phyloP scores from a whole-genome alignment of 345 rosid genomes.

The Salix exigua region DNA sequence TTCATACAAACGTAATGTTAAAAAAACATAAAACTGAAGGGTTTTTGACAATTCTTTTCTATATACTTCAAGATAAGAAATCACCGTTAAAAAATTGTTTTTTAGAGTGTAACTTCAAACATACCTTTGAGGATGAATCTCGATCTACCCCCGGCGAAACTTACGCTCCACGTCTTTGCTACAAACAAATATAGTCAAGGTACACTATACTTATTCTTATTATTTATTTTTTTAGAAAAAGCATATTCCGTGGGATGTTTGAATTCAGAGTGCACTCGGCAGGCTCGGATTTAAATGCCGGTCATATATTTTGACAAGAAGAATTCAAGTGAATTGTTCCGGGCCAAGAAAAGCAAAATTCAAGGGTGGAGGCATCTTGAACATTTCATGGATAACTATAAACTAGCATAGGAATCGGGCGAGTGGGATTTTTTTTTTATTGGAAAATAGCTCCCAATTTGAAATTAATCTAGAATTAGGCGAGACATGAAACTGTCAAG shows the following conservation, averaged over 20 bases:
- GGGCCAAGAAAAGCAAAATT: not conserved
- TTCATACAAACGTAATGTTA: not conserved
- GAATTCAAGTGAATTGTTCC: not conserved
- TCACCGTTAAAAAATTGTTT: not conserved
- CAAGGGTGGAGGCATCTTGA: not conserved
- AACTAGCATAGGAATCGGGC: not conserved
- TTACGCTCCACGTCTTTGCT: not conserved
- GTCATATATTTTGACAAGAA: not conserved
- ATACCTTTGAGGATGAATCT: not conserved
- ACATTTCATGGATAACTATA: not conserved
- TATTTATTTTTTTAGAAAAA: not conserved
- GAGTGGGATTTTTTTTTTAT: not conserved
- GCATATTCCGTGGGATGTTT: not conserved
- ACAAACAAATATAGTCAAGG: not conserved
- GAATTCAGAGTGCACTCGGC: not conserved
- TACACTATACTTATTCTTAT: accelerated
- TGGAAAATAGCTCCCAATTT: not conserved
- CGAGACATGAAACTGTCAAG: not conserved
- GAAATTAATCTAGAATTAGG: not conserved
- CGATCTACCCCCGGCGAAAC: not conserved
- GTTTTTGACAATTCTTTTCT: not conserved
- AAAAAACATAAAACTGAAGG: not conserved
- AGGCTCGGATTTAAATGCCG: not conserved
- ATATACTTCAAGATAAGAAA: not conserved
- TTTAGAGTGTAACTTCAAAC: not conserved